Percentiles rank a stretch among this genome's conserved stretches.
Conservation (phyloP, 2,329 filamentous ascomycete genomes). For the Eurotiales sp. region DNA sequence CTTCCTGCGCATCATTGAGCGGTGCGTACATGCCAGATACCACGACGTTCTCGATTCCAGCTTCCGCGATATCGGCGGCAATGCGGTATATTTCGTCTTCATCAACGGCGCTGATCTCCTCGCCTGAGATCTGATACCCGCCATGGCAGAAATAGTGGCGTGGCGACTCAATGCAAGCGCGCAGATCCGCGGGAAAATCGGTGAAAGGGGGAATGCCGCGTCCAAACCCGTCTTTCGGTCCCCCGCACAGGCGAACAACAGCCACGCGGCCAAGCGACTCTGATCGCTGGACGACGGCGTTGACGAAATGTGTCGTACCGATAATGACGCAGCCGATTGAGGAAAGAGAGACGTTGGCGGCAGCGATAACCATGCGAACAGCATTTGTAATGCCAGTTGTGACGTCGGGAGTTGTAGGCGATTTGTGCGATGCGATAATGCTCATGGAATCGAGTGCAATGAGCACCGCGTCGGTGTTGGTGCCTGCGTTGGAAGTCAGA, state of each 20-base stretch:
- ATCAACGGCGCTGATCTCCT: constrained; percentile 3
- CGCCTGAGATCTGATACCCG: constrained; percentile 22
- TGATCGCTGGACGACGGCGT: constrained; percentile 46
- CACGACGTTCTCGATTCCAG: constrained; percentile 45
- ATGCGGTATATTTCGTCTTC: constrained; percentile 21
- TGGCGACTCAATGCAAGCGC: constrained; percentile 43
- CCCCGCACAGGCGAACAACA: constrained; percentile 43
- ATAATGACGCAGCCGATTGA: constrained; percentile 4
- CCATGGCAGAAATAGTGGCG: constrained; percentile 49
- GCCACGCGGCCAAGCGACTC: constrained; percentile 47
- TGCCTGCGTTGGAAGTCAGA: constrained; percentile 18
- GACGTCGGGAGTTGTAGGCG: constrained; percentile 38
- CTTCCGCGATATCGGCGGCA: constrained; percentile 34
- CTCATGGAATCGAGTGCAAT: constrained; percentile 22
- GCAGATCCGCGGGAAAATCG: constrained; percentile 47
- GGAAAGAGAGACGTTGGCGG: not conserved
- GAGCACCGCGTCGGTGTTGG: constrained; percentile 35
- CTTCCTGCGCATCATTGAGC: constrained; percentile 55
- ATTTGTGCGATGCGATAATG: constrained; percentile 32
- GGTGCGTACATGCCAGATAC: constrained; percentile 56
- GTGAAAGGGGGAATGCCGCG: constrained; percentile 49
- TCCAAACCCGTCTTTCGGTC: constrained; percentile 42
- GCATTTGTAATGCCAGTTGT: constrained; percentile 39
- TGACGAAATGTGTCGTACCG: constrained; percentile 21
- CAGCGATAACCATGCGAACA: constrained; percentile 27